phyloP scores from a whole-genome alignment of 208 protist genomes.

The Wallacemonas rigidus region DNA sequence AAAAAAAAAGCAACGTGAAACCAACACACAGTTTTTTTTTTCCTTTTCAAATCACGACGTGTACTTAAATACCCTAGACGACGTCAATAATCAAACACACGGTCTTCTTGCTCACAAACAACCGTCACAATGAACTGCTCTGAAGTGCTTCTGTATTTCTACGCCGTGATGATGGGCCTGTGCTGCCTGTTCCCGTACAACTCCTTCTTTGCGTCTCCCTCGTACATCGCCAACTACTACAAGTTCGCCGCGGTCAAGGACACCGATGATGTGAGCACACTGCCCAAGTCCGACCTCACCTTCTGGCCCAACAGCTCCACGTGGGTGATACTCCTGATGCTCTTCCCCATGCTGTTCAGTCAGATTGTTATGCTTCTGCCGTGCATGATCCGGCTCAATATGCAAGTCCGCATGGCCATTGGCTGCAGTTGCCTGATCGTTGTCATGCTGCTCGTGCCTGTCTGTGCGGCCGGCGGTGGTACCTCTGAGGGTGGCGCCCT shows the following conservation, averaged over 20 bases:
- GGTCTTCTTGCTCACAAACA: not conserved
- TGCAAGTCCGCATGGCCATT: constrained; percentile 37
- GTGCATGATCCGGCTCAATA: constrained; percentile 36
- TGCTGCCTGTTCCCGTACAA: constrained; percentile 51
- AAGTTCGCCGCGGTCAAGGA: constrained; percentile 45
- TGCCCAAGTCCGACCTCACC: constrained; percentile 25
- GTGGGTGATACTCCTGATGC: constrained; percentile 45
- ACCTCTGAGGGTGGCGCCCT: constrained; percentile 32
- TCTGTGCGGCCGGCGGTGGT: constrained; percentile 32
- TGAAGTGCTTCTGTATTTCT: constrained; percentile 27
- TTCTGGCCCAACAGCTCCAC: constrained; percentile 47
- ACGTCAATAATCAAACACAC: too few species aligned
- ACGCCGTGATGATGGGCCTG: constrained; percentile 31
- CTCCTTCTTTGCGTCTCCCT: constrained; percentile 49
- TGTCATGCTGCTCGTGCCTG: constrained; percentile 37
- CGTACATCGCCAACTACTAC: constrained; percentile 55
- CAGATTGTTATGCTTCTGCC: constrained; percentile 42
- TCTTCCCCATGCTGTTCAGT: constrained; percentile 42
- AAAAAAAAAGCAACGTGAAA: constrained; percentile 13
- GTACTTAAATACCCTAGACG: not conserved
- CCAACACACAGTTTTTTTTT: not conserved
- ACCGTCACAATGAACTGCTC: constrained; percentile 12
- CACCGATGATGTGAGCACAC: constrained; percentile 35
- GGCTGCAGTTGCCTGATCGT: constrained; percentile 28
- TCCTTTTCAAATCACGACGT: constrained; percentile 6